Conservation (phyloP, 371 early-diverging fungal genomes). For the Syncephalastrum racemosum region DNA sequence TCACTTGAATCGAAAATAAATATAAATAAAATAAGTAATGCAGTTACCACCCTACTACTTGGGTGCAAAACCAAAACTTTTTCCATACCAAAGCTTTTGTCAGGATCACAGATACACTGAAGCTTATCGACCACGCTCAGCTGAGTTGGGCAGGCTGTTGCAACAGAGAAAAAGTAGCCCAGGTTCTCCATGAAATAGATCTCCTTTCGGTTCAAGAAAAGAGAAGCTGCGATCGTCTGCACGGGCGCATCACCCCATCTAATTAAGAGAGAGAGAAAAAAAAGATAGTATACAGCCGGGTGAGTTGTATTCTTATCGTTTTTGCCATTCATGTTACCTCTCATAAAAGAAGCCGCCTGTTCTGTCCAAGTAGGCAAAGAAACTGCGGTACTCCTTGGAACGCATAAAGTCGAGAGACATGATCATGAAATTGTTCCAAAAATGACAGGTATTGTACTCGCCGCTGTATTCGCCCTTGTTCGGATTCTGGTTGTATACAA, state of each 20-base stretch:
- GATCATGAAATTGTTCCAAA: conserved; percentile 60
- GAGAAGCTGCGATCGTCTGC: conserved; percentile 82
- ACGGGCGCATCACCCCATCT: conserved; percentile 51
- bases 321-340: conserved; percentile 32
- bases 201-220: conserved; percentile 58
- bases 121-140: background rate
- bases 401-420: conserved; percentile 30
- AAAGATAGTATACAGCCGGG: background rate
- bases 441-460: conserved; percentile 68
- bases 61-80: background rate
- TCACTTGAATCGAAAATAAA: too few species aligned
- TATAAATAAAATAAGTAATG: background rate
- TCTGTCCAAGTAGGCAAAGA: conserved; percentile 77
- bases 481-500: conserved; percentile 14
- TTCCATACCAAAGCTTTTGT: conserved; percentile 11
- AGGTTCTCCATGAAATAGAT: conserved; percentile 14
- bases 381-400: conserved; percentile 63
- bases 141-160: conserved; percentile 14
- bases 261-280: too few species aligned
- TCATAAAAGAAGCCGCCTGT: conserved; percentile 93
- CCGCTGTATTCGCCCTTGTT: conserved; percentile 45
- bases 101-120: conserved; percentile 14
- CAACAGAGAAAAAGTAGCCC: conserved; percentile 16
- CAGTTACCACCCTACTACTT: background rate
- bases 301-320: too few species aligned